These are phyloP conservation scores for Datura wrightii DNA, from an alignment of 257 asterid species.

Conservation along the genomic window DNA sequence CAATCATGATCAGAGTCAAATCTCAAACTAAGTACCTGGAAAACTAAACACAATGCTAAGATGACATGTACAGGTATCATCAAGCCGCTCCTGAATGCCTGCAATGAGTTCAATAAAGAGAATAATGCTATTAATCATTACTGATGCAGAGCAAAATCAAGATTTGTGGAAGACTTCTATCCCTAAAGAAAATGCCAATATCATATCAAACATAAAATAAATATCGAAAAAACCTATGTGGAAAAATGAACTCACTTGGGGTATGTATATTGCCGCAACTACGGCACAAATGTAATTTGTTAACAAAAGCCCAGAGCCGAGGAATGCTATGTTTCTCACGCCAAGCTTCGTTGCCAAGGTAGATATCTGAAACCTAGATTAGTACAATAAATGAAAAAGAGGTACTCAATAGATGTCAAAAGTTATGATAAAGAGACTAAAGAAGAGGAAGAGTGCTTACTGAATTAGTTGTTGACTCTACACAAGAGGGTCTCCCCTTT, in stretches of 20 bases:
- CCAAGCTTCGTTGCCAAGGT: conserved; percentile 98
- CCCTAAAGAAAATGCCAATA: not conserved
- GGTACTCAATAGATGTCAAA: not conserved
- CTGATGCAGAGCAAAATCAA: not conserved
- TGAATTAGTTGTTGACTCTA: conserved; percentile 23
- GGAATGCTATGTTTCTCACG: conserved; percentile 87
- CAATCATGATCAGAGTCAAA: not conserved
- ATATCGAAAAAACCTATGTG: conserved; percentile 10
- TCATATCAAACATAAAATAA: not conserved
- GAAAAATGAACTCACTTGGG: conserved; percentile 68
- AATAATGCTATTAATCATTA: conserved; percentile 16
- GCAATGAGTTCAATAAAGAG: conserved; percentile 40
- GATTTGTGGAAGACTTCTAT: not conserved
- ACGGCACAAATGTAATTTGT: conserved; percentile 81
- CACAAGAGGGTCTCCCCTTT: conserved; percentile 24
- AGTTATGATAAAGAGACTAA: not conserved
- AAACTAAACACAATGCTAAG: conserved; percentile 72
- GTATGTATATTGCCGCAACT: conserved; percentile 78
- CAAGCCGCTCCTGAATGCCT: conserved; percentile 85
- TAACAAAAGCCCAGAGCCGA: conserved; percentile 85
- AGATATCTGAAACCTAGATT: conserved; percentile 87
- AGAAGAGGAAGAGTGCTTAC: not conserved
- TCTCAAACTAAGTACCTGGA: conserved; percentile 64
- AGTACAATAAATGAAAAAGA: conserved; percentile 25
- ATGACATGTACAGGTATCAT: conserved; percentile 78